Evolutionary conservation across 1,284 basidiomycete species (phyloP), one percentile per base, ranked within the genome.

Genomic region (Austroboletus novae-zelandiae): DNA sequence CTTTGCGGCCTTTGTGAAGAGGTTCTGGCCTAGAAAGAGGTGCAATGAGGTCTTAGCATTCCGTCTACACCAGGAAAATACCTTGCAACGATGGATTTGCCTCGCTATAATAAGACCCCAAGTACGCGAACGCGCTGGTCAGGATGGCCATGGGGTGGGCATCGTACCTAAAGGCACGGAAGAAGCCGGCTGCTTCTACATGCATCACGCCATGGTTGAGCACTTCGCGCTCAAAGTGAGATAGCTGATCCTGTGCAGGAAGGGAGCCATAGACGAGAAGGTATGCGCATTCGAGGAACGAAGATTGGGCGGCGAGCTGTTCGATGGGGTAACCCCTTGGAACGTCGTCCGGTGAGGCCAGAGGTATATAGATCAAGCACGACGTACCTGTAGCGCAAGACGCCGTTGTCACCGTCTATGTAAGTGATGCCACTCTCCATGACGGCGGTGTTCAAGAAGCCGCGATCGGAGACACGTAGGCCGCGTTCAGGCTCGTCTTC

Each of bases 311-410:
- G 1, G 91, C 91, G 25, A 95, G 81, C 64, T 94, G 86, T 65
- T 95, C 92, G 57, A 95, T 94, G 9, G 92, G 91, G 66, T 92
- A 94, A n/a, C 92, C 92, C 71, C 91, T 89, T 61, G 1, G 14
- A 45, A 14, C 36, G 18, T 29, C 0, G n/a, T 2, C 42, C 15
- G n/a, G 36, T 34, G 15, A 42, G 37, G 11, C 14, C 25, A 7
- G 5, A 1, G n/a, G 31, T 34, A 10, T 17, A 9, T 13, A 20
- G n/a, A 36, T 18, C 18, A 23, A 32, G 31, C 25, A 18, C 18
- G 27, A 53, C 57, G 51, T 50, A 85, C 85, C 86, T 79, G 70
- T 91, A 90, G 32, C 88, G 78, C 50, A 91, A 68, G 45, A 90
- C 82, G 67, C 89, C 90, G 18, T 83, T 84, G 23, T 91, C 86